Evolutionary conservation across 139 green algal species (phyloP), one percentile per base, ranked within the genome.

Genomic region (Chlamydomonas sp.): DNA sequence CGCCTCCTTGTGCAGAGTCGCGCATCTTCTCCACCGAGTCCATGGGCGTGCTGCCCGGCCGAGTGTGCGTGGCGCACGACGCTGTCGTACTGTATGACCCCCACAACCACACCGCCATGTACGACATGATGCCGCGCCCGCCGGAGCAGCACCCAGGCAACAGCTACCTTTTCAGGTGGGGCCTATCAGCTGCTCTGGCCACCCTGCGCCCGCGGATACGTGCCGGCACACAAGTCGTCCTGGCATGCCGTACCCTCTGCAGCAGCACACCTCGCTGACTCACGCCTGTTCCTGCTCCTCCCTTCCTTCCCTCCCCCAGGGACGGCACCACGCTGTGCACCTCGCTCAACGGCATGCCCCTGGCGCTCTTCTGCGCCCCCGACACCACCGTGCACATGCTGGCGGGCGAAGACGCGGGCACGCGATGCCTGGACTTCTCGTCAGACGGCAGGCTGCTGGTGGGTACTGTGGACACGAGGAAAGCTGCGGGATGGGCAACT

Each of bases 141-240:
- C 90, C 88, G 57, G 90, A 93, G 16, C 83, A 86, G 61, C 87
- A 91, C 83, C 87, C 87, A 1, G 90, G 90, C 8, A 85, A 91
- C 83, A 89, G 80, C 78, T 91, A 79, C 83, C 67, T 93, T 16
- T 91, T 91, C 61, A 63, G 84, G 63, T 77, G 49, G 5, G 75
- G 9, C 14, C 71, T 49, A 14, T 14, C 17, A 75, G 17, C 15
- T 17, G 68, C 17, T 15, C 17, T n/a, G 68, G 73, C 73, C 57
- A 20, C 73, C 73, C 17, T 31, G 14, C 57, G 73, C 73, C 67
- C 49, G 10, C 49, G 63, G 49, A 67, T 64, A 57, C 64, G 20
- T 63, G 7, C 18, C 31, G 31, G 31, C 31, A 49, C 31, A 49
- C 31, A 49, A 49, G 31, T 49, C 31, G 31, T 49, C 0, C 31